These are phyloP conservation scores for Inonotus hispidus DNA, from an alignment of 1,284 basidiomycete species.

Conservation along the genomic window DNA sequence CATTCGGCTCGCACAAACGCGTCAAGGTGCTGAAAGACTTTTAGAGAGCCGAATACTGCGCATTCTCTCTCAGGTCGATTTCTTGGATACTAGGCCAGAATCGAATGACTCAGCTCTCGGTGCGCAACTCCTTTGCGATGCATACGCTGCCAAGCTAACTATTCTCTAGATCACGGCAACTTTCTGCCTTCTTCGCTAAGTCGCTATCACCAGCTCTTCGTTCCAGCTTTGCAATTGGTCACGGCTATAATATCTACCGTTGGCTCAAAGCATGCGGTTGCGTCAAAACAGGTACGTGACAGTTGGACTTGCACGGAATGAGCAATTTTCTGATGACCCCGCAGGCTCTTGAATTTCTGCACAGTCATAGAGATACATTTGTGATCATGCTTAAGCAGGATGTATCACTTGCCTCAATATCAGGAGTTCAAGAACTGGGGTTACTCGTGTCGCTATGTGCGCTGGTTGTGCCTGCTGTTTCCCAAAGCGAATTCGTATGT, in stretches of 20 bases:
- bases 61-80: constrained; percentile 83
- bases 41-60: constrained; percentile 78
- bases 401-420: constrained; percentile 53
- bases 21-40: constrained; percentile 80
- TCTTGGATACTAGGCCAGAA: constrained; percentile 78
- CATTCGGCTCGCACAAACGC: constrained; percentile 75
- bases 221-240: constrained; percentile 80
- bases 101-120: constrained; percentile 79
- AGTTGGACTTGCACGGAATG: not conserved
- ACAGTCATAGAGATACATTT: constrained; percentile 75
- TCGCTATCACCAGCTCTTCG: constrained; percentile 83
- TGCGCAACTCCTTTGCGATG: constrained; percentile 31
- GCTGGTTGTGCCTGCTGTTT: constrained; percentile 60
- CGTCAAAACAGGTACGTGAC: constrained; percentile 55
- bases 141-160: not conserved
- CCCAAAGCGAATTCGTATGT: constrained; percentile 74
- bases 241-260: constrained; percentile 66
- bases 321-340: not conserved
- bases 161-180: constrained; percentile 62
- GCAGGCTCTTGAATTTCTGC: constrained; percentile 72
- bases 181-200: constrained; percentile 86
- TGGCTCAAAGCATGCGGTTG: constrained; percentile 58
- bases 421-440: constrained; percentile 71
- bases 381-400: constrained; percentile 75
- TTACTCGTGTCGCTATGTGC: constrained; percentile 69